phyloP scores from a whole-genome alignment of 495 filamentous ascomycete species.

The Trichoderma erinaceum region DNA sequence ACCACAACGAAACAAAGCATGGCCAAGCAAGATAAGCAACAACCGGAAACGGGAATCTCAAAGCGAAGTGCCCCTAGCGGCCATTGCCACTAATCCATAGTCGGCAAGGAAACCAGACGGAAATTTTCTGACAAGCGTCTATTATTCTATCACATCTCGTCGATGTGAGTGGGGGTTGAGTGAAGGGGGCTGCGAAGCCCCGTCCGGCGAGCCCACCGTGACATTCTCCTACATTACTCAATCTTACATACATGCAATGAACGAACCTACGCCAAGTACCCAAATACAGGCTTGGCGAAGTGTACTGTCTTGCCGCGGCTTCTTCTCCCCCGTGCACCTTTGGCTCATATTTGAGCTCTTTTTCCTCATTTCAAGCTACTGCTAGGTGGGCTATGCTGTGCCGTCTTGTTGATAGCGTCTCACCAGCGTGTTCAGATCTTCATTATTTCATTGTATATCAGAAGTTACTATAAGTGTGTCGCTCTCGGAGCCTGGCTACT shows the following conservation, averaged over 20 bases:
- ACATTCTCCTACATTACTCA: conserved; percentile 13
- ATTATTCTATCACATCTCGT: conserved; percentile 10
- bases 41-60: not conserved
- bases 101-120: conserved; percentile 11
- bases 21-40: conserved; percentile 8
- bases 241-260: conserved; percentile 10
- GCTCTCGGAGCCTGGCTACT: not conserved
- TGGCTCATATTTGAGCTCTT: not conserved
- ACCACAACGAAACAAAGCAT: not conserved
- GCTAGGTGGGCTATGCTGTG: not conserved
- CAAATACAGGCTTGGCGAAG: not conserved
- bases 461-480: not conserved
- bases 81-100: not conserved
- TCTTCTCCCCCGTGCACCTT: not conserved
- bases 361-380: not conserved
- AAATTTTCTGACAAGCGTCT: conserved; percentile 14
- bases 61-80: conserved; percentile 1
- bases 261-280: conserved; percentile 8
- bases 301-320: not conserved
- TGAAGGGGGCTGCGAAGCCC: conserved; percentile 6
- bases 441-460: not conserved
- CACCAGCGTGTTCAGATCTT: not conserved
- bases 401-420: not conserved
- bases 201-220: conserved; percentile 4
- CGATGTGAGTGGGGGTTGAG: conserved; percentile 6